Conservation (phyloP, 2,329 filamentous ascomycete species). For the Cladophialophora chaetospira region DNA sequence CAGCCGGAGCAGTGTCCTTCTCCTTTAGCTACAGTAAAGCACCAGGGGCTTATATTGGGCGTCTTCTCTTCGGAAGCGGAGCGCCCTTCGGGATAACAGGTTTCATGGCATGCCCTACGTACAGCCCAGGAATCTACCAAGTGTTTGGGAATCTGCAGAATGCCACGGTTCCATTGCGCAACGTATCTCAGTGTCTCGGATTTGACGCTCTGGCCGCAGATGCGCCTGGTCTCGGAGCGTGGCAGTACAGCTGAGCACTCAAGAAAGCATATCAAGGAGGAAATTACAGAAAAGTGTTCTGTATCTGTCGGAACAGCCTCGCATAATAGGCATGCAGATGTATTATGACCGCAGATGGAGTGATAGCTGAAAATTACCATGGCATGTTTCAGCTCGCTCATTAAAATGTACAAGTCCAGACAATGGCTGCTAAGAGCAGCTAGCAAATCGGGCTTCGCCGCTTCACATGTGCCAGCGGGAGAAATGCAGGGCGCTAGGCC, state of each 20-base stretch:
- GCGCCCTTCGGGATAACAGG: slow-evolving; percentile 40
- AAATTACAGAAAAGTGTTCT: background rate
- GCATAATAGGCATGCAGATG: background rate
- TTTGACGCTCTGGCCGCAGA: slow-evolving; percentile 43
- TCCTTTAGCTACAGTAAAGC: slow-evolving; percentile 50
- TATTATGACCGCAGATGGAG: no score
- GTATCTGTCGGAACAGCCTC: background rate
- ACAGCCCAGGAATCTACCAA: slow-evolving; percentile 39
- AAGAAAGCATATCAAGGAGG: background rate
- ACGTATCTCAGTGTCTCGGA: slow-evolving; percentile 42
- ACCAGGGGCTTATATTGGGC: slow-evolving; percentile 34
- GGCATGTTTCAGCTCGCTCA: background rate
- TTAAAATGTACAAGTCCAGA: no score
- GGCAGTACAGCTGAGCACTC: slow-evolving; percentile 44
- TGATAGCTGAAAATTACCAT: no score
- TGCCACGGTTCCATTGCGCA: slow-evolving; percentile 43
- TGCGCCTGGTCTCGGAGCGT: slow-evolving; percentile 38
- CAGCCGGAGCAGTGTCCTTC: slow-evolving; percentile 52
- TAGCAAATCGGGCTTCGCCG: background rate
- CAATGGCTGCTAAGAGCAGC: no score
- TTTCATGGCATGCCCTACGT: slow-evolving; percentile 49
- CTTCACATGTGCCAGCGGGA: background rate
- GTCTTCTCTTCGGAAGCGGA: slow-evolving; percentile 34
- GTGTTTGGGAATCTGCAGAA: slow-evolving; percentile 46
- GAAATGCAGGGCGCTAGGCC: background rate